phyloP scores from a whole-genome alignment of 176 grass and related monocot species.

The Cenchrus americanus region DNA sequence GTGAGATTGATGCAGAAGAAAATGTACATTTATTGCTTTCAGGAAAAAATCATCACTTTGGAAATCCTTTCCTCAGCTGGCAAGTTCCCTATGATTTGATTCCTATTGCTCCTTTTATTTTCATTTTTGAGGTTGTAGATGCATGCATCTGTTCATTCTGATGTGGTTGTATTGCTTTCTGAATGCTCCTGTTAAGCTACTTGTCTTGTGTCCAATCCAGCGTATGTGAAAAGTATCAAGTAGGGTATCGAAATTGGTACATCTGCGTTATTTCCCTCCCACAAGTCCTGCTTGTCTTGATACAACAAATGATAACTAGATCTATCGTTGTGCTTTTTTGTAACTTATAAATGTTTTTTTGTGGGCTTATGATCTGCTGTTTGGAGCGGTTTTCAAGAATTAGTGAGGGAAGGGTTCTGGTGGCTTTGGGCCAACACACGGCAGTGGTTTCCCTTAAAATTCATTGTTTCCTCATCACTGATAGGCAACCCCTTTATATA shows the following conservation, averaged over 20 bases:
- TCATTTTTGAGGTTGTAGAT: constrained; percentile 13
- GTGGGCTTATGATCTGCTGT: not conserved
- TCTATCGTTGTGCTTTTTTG: not conserved
- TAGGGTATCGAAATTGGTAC: constrained; percentile 19
- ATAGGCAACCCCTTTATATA: not conserved
- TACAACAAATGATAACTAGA: not conserved
- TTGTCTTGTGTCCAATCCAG: not conserved
- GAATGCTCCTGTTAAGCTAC: not conserved
- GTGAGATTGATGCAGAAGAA: constrained; percentile 56
- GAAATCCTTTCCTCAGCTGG: constrained; percentile 58
- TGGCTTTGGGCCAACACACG: not conserved
- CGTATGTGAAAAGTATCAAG: not conserved
- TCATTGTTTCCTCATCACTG: not conserved
- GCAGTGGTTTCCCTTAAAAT: not conserved
- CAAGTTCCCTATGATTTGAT: constrained; percentile 48
- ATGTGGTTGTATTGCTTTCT: not conserved
- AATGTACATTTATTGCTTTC: constrained; percentile 54
- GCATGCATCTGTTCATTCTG: not conserved
- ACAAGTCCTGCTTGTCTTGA: not conserved
- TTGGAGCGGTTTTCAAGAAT: not conserved
- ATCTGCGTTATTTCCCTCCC: not conserved
- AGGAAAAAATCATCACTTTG: constrained; percentile 58
- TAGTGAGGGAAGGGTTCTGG: not conserved
- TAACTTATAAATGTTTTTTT: constrained; percentile 7
- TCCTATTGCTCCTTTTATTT: not conserved